Evolutionary conservation across 139 green algal genomes (phyloP).

Genomic region (Closterium sp.): DNA sequence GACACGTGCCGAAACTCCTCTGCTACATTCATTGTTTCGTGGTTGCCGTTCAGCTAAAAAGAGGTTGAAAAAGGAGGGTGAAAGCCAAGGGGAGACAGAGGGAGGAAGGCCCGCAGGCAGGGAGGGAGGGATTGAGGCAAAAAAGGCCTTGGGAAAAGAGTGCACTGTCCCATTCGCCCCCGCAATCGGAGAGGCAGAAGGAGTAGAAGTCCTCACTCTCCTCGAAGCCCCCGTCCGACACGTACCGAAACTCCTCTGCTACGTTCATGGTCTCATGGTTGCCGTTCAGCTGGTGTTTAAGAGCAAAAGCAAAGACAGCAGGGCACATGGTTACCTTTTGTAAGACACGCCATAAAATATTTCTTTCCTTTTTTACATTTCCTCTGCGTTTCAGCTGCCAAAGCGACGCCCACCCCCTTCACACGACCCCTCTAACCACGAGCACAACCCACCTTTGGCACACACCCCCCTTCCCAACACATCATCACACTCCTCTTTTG

Average conservation of each 20-base stretch:
- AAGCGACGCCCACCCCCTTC: no score
- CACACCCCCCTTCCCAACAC: no score
- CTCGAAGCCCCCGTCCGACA: constrained; percentile 35
- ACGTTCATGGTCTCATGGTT: constrained; percentile 87
- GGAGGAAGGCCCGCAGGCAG: neutral
- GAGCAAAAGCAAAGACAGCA: no score
- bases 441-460: no score
- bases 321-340: no score
- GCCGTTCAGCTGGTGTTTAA: constrained; percentile 70
- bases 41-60: constrained; percentile 67
- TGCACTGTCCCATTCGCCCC: constrained; percentile 14
- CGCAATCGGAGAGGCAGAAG: neutral
- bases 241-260: constrained; percentile 80
- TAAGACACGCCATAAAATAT: no score
- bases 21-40: constrained; percentile 82
- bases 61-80: neutral
- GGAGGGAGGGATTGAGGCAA: neutral
- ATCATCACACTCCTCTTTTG: neutral
- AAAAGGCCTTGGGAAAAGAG: neutral
- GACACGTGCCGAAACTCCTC: constrained; percentile 78
- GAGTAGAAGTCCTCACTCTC: constrained; percentile 15
- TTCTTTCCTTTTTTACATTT: no score
- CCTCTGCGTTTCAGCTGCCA: no score
- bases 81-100: neutral
- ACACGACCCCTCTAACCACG: no score